Evolutionary conservation across 805 yeast species (phyloP).

Genomic region (Wickerhamiella domercqiae): DNA sequence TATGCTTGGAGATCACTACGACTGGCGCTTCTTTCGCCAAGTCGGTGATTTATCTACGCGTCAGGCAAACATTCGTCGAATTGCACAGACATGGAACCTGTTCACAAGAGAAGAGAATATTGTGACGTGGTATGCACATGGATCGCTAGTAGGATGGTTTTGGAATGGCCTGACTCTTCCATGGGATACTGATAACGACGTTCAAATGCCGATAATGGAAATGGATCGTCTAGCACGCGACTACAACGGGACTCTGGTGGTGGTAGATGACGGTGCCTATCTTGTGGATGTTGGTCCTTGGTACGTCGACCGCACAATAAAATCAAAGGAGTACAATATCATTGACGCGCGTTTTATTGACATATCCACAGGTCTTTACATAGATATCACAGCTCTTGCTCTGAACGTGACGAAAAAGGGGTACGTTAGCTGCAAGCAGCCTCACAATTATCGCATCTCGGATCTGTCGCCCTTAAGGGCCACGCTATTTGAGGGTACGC

Average conservation of each 20-base stretch:
- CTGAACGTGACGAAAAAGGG: slow-evolving; percentile 6
- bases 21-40: slow-evolving; percentile 50
- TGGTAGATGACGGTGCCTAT: slow-evolving; percentile 30
- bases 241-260: slow-evolving; percentile 33
- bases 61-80: slow-evolving; percentile 32
- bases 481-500: slow-evolving; percentile 43
- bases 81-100: slow-evolving; percentile 33
- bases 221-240: slow-evolving; percentile 31
- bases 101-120: slow-evolving; percentile 30
- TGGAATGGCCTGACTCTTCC: slow-evolving; percentile 37
- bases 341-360: slow-evolving; percentile 48
- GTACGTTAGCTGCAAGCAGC: slow-evolving; percentile 34
- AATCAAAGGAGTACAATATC: slow-evolving; percentile 32
- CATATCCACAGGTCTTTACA: slow-evolving; percentile 40
- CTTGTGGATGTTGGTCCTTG: slow-evolving; percentile 35
- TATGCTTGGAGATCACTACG: slow-evolving; percentile 29
- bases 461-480: slow-evolving; percentile 39
- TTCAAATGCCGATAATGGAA: slow-evolving; percentile 37
- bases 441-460: slow-evolving; percentile 35
- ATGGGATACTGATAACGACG: slow-evolving; percentile 37
- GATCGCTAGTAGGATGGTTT: slow-evolving; percentile 35
- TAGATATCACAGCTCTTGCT: slow-evolving; percentile 41
- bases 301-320: slow-evolving; percentile 33
- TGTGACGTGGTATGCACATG: slow-evolving; percentile 35
- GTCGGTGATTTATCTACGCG: slow-evolving; percentile 26